These are phyloP conservation scores for Quercus robur DNA, from an alignment of 306 rosid genomes.

Conservation along the genomic window DNA sequence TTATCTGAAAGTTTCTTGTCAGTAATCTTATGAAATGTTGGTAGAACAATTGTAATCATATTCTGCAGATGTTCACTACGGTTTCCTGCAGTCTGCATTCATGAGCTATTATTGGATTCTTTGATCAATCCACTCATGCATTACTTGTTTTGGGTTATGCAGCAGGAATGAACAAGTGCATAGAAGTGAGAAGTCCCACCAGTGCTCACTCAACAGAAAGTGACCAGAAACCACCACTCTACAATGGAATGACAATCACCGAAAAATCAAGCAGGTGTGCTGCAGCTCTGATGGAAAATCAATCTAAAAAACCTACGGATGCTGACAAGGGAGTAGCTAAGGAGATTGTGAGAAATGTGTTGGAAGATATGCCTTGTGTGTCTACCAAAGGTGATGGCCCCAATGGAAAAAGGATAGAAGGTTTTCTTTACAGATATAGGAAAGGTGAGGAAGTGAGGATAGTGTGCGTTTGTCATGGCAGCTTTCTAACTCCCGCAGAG, in stretches of 20 bases:
- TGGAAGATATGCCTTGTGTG: conserved; percentile 73
- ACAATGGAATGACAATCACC: neutral
- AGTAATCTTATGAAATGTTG: neutral
- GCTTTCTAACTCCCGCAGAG: conserved; percentile 68
- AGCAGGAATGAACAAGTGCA: conserved; percentile 18
- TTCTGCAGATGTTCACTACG: neutral
- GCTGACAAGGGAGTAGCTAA: conserved; percentile 18
- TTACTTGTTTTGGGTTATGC: neutral
- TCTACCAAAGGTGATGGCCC: conserved; percentile 62
- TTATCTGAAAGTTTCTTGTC: neutral
- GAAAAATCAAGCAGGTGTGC: conserved; percentile 10
- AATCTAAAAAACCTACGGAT: neutral
- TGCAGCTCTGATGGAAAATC: neutral
- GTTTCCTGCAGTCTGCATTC: neutral
- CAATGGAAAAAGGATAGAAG: conserved; percentile 58
- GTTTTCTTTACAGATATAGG: conserved; percentile 69
- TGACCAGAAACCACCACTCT: conserved; percentile 22
- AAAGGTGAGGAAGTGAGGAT: conserved; percentile 77
- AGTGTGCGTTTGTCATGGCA: conserved; percentile 77
- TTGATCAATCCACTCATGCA: neutral
- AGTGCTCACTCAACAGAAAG: conserved; percentile 12
- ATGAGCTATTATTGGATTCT: neutral
- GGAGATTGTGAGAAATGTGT: conserved; percentile 34
- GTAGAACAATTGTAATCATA: neutral
- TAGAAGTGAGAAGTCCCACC: conserved; percentile 34